Conservation (phyloP, 2,329 filamentous ascomycete genomes). For the Aspergillus floridensis region DNA sequence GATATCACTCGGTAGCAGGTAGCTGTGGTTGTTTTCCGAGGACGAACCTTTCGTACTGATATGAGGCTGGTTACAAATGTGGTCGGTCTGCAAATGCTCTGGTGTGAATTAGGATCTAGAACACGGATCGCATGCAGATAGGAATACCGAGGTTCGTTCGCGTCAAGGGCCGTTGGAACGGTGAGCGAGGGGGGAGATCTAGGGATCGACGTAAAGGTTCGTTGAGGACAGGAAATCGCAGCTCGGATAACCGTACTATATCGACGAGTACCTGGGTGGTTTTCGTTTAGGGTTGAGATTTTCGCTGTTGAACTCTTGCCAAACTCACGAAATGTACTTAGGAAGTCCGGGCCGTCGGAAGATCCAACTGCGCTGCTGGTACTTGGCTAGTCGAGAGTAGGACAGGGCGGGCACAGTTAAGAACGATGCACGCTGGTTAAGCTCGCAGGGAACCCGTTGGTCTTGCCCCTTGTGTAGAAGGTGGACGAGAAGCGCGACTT, state of each 20-base stretch:
- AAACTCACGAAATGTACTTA: conserved; percentile 13
- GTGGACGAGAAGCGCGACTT: conserved; percentile 24
- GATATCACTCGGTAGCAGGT: conserved; percentile 15
- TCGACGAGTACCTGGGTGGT: not conserved
- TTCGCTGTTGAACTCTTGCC: not conserved
- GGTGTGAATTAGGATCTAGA: conserved; percentile 18
- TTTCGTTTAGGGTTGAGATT: not conserved
- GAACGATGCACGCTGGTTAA: conserved; percentile 6
- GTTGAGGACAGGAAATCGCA: not conserved
- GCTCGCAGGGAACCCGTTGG: conserved; percentile 9
- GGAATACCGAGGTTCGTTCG: conserved; percentile 6
- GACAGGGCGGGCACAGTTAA: conserved; percentile 10
- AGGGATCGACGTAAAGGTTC: conserved; percentile 3
- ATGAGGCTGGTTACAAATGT: conserved; percentile 1
- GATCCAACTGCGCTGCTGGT: conserved; percentile 12
- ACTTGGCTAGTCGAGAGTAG: conserved; percentile 4
- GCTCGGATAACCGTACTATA: not conserved
- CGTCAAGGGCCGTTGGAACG: conserved; percentile 12
- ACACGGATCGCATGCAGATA: conserved; percentile 28
- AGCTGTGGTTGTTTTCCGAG: conserved; percentile 6
- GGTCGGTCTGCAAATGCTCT: conserved; percentile 6
- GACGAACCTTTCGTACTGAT: conserved; percentile 8
- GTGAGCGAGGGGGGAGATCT: conserved; percentile 15
- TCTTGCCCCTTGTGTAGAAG: conserved; percentile 23
- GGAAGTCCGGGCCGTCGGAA: conserved; percentile 15